Base-by-base conservation (phyloP, 176 grass and related monocot species). In the Dendrocalamus sinicus region DNA sequence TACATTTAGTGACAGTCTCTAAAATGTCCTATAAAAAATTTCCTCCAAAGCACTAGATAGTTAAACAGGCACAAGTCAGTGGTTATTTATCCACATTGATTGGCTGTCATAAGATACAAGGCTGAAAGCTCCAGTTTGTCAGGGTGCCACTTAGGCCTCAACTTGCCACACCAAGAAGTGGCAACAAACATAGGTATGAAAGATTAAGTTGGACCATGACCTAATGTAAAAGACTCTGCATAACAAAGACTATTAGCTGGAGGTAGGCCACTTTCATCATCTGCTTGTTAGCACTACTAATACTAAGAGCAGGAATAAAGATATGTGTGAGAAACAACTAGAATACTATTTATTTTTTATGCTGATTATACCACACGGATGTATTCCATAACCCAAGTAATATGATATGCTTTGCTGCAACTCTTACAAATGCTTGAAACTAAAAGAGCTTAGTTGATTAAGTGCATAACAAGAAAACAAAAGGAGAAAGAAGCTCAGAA, bases 391-490 rank as follows among this genome's bases (percentile, higher is more conserved):
- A 78, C 50, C 19, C 12, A 86, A 78, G 58, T 54, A 2, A 47
- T 66, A 68, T 16, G 59, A 39, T 46, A 72, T 20, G 3, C 44
- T 40, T 74, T 50, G 44, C 50, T 69, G 88, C 63, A 70, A 37
- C 16, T 44, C 44, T 23, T 75, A 62, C 12, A 86, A 24, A 51
- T 81, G 46, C 15, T 79, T 72, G 48, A 78, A 72, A 79, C 66
- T 67, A 84, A 74, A 55, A 78, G 32, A 83, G 10, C 12, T 57
- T 43, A 67, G 52, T 17, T 0, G 9, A 80, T 78, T 17, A 80
- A 89, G 83, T 81, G 77, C 22, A 23, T 79, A 74, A 12, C 51
- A 91, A 70, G 75, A 91, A 83, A 86, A 87, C 37, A 67, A 73
- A 87, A 87, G 28, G 14, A 79, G 40, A 58, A 71, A 61, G 30